Conservation (phyloP, 306 rosid genomes). For the Adenanthera pavonina region DNA sequence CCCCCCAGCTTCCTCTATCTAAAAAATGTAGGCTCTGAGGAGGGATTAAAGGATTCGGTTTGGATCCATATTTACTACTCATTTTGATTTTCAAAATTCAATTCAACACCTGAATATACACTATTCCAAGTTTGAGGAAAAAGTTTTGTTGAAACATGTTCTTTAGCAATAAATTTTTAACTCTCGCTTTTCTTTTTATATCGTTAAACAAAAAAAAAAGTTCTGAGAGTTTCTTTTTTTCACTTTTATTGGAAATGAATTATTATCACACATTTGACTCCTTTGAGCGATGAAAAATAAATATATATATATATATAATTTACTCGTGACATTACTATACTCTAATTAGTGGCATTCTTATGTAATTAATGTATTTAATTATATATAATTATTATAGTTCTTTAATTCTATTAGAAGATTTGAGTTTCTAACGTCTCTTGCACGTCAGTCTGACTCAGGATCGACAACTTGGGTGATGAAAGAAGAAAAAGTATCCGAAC, state of each 20-base stretch:
- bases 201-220: no score
- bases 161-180: no score
- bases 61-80: slow-evolving; percentile 37
- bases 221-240: neutral
- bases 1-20: slow-evolving; percentile 65
- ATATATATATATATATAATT: neutral
- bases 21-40: slow-evolving; percentile 49
- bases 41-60: slow-evolving; percentile 67
- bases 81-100: neutral
- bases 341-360: neutral
- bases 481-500: no score
- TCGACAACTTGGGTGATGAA: no score
- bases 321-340: neutral
- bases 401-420: no score
- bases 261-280: neutral
- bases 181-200: no score
- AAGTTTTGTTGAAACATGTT: no score
- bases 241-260: neutral
- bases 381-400: neutral
- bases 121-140: no score
- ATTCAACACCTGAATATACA: no score
- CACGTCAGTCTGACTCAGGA: neutral
- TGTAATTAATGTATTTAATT: slow-evolving; percentile 4
- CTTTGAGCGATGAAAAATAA: neutral
- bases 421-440: neutral